Conservation (phyloP, 2,329 filamentous ascomycete genomes). For the Cercospora sesami region DNA sequence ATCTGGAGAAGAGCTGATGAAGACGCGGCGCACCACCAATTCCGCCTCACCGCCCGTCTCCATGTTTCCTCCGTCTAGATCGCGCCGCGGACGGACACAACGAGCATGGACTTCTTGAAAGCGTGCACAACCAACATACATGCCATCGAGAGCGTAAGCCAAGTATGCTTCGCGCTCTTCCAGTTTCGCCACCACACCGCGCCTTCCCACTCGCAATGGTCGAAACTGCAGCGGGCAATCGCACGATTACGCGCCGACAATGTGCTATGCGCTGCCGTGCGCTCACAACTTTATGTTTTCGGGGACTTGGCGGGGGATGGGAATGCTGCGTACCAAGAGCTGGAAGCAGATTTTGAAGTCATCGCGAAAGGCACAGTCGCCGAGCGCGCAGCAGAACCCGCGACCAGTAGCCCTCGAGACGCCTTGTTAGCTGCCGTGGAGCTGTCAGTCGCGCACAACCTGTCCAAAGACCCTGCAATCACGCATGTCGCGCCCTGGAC, state of each 20-base stretch:
- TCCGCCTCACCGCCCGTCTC: slow-evolving; percentile 19
- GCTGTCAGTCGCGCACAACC: slow-evolving; percentile 20
- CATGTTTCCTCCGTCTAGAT: slow-evolving; percentile 26
- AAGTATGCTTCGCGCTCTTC: slow-evolving; percentile 20
- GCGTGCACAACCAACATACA: slow-evolving; percentile 39
- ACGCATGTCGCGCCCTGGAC: slow-evolving; percentile 27
- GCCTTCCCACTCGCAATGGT: slow-evolving; percentile 4
- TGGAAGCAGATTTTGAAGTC: background rate
- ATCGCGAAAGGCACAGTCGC: slow-evolving; percentile 9
- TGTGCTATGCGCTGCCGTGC: slow-evolving; percentile 23
- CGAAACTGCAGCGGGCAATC: slow-evolving; percentile 13
- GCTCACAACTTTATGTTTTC: slow-evolving; percentile 23
- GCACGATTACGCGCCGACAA: slow-evolving; percentile 22
- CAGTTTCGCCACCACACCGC: slow-evolving; percentile 7
- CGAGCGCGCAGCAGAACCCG: background rate
- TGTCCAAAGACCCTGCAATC: slow-evolving; percentile 18
- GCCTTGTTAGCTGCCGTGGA: slow-evolving; percentile 31
- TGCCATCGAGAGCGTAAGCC: slow-evolving; percentile 24
- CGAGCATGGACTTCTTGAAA: slow-evolving; percentile 40
- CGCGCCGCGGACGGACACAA: slow-evolving; percentile 8
- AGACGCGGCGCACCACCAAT: slow-evolving; percentile 6
- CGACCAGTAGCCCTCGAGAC: slow-evolving; percentile 11
- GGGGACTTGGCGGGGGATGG: background rate
- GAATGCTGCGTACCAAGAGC: background rate
- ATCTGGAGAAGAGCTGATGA: background rate